Conservation (phyloP, 495 filamentous ascomycete genomes). For the Physcia stellaris region DNA sequence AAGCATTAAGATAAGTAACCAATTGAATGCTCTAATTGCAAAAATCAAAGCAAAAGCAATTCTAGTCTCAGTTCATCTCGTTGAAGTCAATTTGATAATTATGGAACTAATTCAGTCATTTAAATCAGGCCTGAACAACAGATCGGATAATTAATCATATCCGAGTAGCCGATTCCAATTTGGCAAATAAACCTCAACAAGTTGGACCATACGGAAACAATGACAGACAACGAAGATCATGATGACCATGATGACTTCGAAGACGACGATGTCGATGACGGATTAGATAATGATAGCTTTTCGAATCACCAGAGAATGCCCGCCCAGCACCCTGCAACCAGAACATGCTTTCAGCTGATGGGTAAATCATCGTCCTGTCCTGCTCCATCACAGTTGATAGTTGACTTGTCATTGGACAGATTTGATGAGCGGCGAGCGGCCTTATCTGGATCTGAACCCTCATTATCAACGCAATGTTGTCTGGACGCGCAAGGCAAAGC, state of each 20-base stretch:
- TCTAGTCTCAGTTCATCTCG: too few species aligned
- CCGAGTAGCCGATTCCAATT: too few species aligned
- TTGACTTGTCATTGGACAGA: not conserved
- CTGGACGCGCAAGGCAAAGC: not conserved
- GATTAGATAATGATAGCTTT: not conserved
- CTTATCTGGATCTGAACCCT: slow-evolving; percentile 1
- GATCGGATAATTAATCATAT: too few species aligned
- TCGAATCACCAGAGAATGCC: not conserved
- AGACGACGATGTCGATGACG: not conserved
- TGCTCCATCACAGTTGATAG: not conserved
- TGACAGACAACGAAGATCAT: too few species aligned
- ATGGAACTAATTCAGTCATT: too few species aligned
- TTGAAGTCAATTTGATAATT: too few species aligned
- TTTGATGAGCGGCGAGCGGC: not conserved
- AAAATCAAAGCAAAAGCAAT: too few species aligned
- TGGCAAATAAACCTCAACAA: too few species aligned
- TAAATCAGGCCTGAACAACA: too few species aligned
- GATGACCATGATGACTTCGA: not conserved
- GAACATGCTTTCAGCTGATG: not conserved
- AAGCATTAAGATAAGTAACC: too few species aligned
- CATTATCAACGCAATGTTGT: slow-evolving; percentile 1
- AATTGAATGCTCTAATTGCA: too few species aligned
- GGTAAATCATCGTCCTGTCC: not conserved
- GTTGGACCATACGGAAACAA: too few species aligned
- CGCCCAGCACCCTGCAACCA: not conserved